Evolutionary conservation across 140 eudicot species (phyloP), one percentile per base, ranked within the genome.

Genomic region (Senecio squalidus): DNA sequence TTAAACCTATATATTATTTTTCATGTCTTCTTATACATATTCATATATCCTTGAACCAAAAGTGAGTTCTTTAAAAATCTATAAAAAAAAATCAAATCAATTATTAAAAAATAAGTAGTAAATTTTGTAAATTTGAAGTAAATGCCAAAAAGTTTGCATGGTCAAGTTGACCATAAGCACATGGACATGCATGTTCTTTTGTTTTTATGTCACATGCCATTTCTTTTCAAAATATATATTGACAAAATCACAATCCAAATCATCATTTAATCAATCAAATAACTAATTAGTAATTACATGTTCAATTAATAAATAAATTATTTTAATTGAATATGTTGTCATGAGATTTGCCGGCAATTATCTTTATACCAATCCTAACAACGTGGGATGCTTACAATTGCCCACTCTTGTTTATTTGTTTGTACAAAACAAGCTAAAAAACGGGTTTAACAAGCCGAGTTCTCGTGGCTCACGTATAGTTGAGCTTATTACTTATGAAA

Each of bases 131-230:
- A n/a, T n/a, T n/a, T n/a, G n/a, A n/a, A n/a, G n/a, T n/a, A n/a
- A n/a, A n/a, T n/a, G n/a, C n/a, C n/a, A n/a, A n/a, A n/a, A n/a
- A n/a, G n/a, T n/a, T 63, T 71, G 60, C 71, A 63, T 53, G 76
- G 60, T 63, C 55, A 64, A 56, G 28, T 47, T 64, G 67, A 72
- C 55, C 72, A 64, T 56, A 55, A 64, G 61, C 75, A 72, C 77
- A 64, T 72, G 77, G 77, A 64, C 72, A 48, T 72, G 67, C 77
- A 72, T 72, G 77, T 72, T 72, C 67, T 64, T 64, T 64, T 72
- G 77, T 64, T 64, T 63, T 55, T 21, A 53, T 56, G 47, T 72
- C 77, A 72, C 77, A 55, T 72, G 77, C 60, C 28, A 34, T 64
- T 72, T 66, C 58, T 64, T 45, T 72, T 72, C 30, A 41, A 20